Conservation (phyloP, 2,329 filamentous ascomycete genomes). For the Fusarium dlaminii region DNA sequence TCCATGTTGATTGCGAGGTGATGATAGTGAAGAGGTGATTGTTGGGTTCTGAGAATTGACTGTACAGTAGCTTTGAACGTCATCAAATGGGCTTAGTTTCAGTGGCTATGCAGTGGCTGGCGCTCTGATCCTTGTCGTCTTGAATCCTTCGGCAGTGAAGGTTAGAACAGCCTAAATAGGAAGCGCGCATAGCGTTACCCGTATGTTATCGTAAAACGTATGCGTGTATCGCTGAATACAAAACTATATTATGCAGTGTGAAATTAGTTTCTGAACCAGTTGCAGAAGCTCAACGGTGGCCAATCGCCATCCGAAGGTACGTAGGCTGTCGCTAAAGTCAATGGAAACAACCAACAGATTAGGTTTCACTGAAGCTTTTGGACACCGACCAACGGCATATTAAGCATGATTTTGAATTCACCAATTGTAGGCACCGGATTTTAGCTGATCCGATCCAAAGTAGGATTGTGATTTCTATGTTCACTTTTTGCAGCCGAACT, state of each 20-base stretch:
- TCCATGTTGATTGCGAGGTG: not conserved
- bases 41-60: not conserved
- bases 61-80: not conserved
- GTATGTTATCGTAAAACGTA: not conserved
- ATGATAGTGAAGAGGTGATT: not conserved
- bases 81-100: not conserved
- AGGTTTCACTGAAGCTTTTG: not conserved
- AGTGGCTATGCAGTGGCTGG: not conserved
- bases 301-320: accelerated
- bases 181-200: not conserved
- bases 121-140: not conserved
- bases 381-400: not conserved
- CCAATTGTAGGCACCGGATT: not conserved
- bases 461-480: too few species aligned
- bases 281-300: not conserved
- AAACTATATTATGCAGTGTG: not conserved
- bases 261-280: not conserved
- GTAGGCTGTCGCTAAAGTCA: too few species aligned
- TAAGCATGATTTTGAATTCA: not conserved
- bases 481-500: not conserved
- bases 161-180: not conserved
- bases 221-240: not conserved
- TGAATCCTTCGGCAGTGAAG: not conserved
- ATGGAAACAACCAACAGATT: too few species aligned
- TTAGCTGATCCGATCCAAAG: not conserved